These are phyloP conservation scores for Pseudogymnoascus sp. DNA, from an alignment of 2,329 filamentous ascomycete genomes.

Conservation along the genomic window DNA sequence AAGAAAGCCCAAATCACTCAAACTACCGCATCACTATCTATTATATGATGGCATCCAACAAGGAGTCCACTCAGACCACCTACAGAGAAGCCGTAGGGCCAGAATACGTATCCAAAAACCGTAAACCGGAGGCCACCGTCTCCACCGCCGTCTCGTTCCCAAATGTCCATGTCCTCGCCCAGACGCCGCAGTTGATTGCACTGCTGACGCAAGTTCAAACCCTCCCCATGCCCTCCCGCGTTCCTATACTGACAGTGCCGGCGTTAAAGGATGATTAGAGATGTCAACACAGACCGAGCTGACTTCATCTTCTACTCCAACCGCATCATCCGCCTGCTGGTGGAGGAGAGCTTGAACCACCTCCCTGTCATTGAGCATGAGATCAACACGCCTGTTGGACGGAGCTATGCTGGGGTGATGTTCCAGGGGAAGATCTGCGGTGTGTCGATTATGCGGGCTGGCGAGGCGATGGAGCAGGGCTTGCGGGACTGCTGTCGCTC, in stretches of 20 bases:
- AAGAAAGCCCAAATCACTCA: background rate
- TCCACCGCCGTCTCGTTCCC: slow-evolving; percentile 73
- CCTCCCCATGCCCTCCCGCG: too few species aligned
- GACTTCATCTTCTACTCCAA: slow-evolving; percentile 99
- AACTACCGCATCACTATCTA: background rate
- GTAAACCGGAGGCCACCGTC: slow-evolving; percentile 81
- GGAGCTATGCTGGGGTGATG: slow-evolving; percentile 79
- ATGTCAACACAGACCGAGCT: slow-evolving; percentile 78
- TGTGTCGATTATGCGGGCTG: slow-evolving; percentile 96
- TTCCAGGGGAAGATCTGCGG: slow-evolving; percentile 98
- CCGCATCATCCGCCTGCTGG: slow-evolving; percentile 89
- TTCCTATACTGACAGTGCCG: background rate
- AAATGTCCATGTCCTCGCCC: slow-evolving; percentile 82
- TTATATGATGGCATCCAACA: slow-evolving; percentile 3
- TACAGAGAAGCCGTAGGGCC: slow-evolving; percentile 61
- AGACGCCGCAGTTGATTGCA: slow-evolving; percentile 95
- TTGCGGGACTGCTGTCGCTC: slow-evolving; percentile 92
- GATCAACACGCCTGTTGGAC: slow-evolving; percentile 84
- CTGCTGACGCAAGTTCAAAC: slow-evolving; percentile 77
- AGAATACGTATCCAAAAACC: slow-evolving; percentile 62
- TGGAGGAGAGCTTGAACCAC: slow-evolving; percentile 96
- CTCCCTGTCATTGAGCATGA: slow-evolving; percentile 82
- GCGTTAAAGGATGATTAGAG: slow-evolving; percentile 75
- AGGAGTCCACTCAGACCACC: background rate
- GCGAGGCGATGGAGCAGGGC: slow-evolving; percentile 97